Evolutionary conservation across 371 early-diverging fungal genomes (phyloP).

Genomic region (Catenaria anguillulae): DNA sequence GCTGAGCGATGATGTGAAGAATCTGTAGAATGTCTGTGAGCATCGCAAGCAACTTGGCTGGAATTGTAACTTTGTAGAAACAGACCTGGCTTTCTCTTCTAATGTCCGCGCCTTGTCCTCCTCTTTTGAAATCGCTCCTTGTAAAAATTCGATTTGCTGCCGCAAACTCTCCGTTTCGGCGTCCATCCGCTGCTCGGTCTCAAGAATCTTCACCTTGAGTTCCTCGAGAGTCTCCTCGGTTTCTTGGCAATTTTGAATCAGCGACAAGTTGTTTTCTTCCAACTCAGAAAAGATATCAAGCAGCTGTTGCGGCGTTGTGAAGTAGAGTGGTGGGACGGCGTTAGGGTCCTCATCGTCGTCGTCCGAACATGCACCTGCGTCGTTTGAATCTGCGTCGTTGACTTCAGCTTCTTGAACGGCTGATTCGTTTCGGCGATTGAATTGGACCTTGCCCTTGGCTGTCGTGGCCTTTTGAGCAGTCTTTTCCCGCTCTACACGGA

Average conservation of each 20-base stretch:
- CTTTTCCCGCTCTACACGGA: not conserved
- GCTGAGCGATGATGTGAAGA: conserved; percentile 23
- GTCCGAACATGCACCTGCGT: not conserved
- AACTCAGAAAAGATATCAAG: conserved; percentile 33
- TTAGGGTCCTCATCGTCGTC: conserved; percentile 15
- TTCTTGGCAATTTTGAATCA: conserved; percentile 38
- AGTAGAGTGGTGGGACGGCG: conserved; percentile 14
- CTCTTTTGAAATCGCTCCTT: conserved; percentile 26
- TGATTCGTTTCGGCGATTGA: not conserved
- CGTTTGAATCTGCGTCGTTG: not conserved
- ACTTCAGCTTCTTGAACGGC: not conserved
- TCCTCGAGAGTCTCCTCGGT: conserved; percentile 36
- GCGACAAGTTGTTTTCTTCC: conserved; percentile 33
- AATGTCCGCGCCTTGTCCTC: conserved; percentile 30
- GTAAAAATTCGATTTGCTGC: conserved; percentile 31
- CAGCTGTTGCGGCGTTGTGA: conserved; percentile 28
- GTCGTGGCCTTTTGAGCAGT: not conserved
- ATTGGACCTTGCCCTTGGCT: conserved; percentile 9
- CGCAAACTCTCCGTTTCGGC: conserved; percentile 26
- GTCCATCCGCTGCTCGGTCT: conserved; percentile 28
- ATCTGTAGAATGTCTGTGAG: conserved; percentile 8
- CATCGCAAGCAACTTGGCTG: not conserved
- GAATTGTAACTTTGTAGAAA: not conserved
- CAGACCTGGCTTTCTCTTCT: conserved; percentile 28
- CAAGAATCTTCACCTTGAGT: conserved; percentile 23